Percentiles rank a stretch among this genome's conserved stretches.
phyloP scores from a whole-genome alignment of 139 green algal species.

The Parachlorella kessleri region DNA sequence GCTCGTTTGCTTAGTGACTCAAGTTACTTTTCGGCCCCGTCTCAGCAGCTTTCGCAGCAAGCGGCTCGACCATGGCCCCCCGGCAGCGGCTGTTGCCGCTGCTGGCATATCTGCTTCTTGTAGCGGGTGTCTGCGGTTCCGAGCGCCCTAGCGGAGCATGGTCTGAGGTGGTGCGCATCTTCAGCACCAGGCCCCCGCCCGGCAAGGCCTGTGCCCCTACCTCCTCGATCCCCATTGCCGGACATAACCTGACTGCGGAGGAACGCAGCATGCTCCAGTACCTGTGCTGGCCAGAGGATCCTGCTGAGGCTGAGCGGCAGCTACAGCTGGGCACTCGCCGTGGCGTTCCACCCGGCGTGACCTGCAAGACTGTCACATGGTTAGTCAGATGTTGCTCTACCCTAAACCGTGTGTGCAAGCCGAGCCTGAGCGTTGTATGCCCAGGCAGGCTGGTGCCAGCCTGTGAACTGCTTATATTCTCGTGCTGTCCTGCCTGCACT shows the following conservation, averaged over 20 bases:
- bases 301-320: background rate
- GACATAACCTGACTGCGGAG: constrained; percentile 20
- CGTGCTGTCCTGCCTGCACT: background rate
- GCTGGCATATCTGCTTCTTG: no score
- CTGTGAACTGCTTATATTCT: background rate
- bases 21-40: no score
- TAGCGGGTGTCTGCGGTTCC: no score
- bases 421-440: background rate
- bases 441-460: background rate
- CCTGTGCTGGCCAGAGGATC: constrained; percentile 37
- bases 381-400: background rate
- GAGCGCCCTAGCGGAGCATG: no score
- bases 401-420: background rate
- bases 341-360: constrained; percentile 46
- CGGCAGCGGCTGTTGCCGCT: no score
- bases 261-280: constrained; percentile 37
- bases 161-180: no score
- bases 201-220: background rate
- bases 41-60: no score
- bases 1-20: no score
- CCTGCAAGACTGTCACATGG: constrained; percentile 41
- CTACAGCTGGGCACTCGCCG: background rate
- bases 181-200: no score
- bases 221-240: background rate
- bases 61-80: no score